Evolutionary conservation across 768 basidiomycete species (phyloP).

Genomic region (Leucocoprinus sp.): DNA sequence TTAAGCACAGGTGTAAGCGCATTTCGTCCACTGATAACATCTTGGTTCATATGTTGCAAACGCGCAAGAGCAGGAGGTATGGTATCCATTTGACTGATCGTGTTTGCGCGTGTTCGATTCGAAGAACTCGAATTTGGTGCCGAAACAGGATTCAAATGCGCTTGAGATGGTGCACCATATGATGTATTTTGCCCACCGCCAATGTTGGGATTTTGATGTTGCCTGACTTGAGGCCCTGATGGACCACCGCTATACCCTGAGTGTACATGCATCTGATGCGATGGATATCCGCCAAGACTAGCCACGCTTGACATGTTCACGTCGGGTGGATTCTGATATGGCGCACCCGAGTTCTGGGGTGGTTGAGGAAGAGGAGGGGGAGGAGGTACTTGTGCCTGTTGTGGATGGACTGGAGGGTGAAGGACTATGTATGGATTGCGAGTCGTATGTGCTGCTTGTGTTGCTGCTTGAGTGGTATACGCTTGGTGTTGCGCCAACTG

Average conservation of each 20-base stretch:
- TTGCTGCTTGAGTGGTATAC: conserved; percentile 73
- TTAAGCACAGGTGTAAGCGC: conserved; percentile 91
- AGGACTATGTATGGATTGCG: conserved; percentile 77
- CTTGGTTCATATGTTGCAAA: conserved; percentile 83
- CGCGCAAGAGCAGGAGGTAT: conserved; percentile 93
- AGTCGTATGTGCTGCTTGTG: conserved; percentile 63
- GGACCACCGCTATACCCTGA: conserved; percentile 4
- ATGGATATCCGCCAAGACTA: neutral
- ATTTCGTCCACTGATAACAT: conserved; percentile 68
- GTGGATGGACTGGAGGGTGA: conserved; percentile 26
- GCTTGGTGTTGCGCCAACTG: conserved; percentile 92
- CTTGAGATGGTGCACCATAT: conserved; percentile 1
- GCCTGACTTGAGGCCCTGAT: conserved; percentile 29
- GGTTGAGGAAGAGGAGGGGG: conserved; percentile 10
- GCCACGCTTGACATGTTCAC: neutral
- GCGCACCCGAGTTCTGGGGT: conserved; percentile 4
- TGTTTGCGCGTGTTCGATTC: conserved; percentile 75
- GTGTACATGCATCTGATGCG: neutral
- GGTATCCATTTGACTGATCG: conserved; percentile 80
- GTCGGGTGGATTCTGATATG: neutral
- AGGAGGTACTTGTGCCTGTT: conserved; percentile 2
- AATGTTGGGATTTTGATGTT: conserved; percentile 26
- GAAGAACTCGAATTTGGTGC: conserved; percentile 63
- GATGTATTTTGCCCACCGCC: conserved; percentile 24
- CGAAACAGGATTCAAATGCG: conserved; percentile 38